Base-by-base conservation (phyloP, 768 basidiomycete species). In the Auriscalpium microsporum region DNA sequence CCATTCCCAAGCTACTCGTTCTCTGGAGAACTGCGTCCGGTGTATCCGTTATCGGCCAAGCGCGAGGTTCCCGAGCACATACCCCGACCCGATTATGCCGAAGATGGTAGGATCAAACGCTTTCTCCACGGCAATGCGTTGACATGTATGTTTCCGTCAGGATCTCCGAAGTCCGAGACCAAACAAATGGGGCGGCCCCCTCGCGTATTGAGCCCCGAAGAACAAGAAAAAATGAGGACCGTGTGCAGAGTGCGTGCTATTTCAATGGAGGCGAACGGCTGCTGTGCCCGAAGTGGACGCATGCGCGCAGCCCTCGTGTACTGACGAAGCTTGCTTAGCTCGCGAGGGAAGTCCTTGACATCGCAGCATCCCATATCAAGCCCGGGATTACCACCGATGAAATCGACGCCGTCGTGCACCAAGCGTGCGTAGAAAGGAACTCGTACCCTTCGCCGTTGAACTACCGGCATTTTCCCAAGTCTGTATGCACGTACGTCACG, bases 341-440 rank as follows among this genome's bases (percentile, higher is more conserved):
- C 60, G 82, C 80, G 4, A 77, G 96, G 49, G 92, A 99, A 72
- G 86, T 99, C n/a, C 79, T 99, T 19, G 94, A 98, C 68, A 77
- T 90, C 55, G 87, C 90, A 16, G 95, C 94, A 1, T 81, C 94
- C 0, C 80, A 84, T 64, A 75, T 98, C 58, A 76, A 79, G 45
- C 90, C 94, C n/a, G 96, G 95, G 37, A 81, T 96, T 40, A 96
- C 95, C 10, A 97, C 96, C 1, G 94, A 98, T 66, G 91, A 94
- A 66, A 78, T 99, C 28, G 96, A 99, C 71, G 83, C 82, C 55
- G 84, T 97, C 60, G 93, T 95, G 13, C 96, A 99, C 72, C 81
- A 90, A 60, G 96, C 89, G 16, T 87, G 78, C 60, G 85, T 98
- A 60, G 87, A 94, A 72, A 78, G 94, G 51, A 84, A 91, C 61